Base-by-base conservation (phyloP, 2,329 filamentous ascomycete genomes). In the Periconia macrospinosa region DNA sequence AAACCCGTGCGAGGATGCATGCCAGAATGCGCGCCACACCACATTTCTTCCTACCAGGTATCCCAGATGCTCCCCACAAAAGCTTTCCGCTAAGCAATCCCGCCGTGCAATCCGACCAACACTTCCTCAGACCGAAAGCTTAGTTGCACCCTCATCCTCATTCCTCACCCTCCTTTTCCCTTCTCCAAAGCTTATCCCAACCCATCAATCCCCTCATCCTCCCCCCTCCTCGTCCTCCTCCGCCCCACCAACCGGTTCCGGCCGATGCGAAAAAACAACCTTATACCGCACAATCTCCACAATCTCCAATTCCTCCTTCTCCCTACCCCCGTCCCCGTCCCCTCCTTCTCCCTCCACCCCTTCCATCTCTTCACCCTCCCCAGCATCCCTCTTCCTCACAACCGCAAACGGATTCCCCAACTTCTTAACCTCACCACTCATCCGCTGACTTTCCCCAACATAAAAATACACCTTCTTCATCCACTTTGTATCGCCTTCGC, bases 381-480 rank as follows among this genome's bases (percentile, higher is more conserved):
- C 8, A 8, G 23, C 8, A 27, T 27, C n/a, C n/a, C n/a, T 70
- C 62, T 44, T 81, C 58, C 86, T 82, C 20, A 97, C 80, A n/a
- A 97, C 79, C 3, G 88, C 94, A 61, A 97, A 70, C 2, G 92
- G 87, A 67, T 85, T 89, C 6, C 83, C 83, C 47, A 97, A 76
- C 75, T 92, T 96, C 80, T 92, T 96, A 46, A 96, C 86, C 73
- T 97, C 92, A 3, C 94, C 94, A 1, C 86, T 90, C 69, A 97
- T 83, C 55, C 92, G 83, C 76, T 97, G 94, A 71, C 97, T 89
- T 67, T 88, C 85, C 6, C 93, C 94, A 5, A 97, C 84, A 69
- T 93, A 96, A 46, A 97, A 78, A 68, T 96, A 90, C 27, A 93
- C 91, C 35, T 85, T 83, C 75, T 92, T 95, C 90, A 93, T 96